These are phyloP conservation scores for Heterobasidion occidentale DNA, from an alignment of 1,284 basidiomycete genomes.

Conservation along the genomic window DNA sequence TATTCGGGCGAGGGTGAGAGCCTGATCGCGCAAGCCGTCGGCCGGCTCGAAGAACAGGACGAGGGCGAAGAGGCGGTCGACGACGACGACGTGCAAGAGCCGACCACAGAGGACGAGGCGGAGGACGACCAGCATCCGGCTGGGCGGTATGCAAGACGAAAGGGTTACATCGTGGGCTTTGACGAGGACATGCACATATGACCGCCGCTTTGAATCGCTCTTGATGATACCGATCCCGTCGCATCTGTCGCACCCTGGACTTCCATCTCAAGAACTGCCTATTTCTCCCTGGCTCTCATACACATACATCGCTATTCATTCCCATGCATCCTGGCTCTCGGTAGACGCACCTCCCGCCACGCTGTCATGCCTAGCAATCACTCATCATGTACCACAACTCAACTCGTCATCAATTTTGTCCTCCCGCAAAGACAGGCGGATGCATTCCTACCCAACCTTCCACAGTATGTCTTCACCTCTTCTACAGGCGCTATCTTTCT, in stretches of 20 bases:
- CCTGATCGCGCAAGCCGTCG: slow-evolving; percentile 34
- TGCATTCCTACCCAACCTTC: slow-evolving; percentile 3
- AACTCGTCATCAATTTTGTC: neutral
- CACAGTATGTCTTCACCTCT: neutral
- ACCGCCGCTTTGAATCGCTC: neutral
- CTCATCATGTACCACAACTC: neutral
- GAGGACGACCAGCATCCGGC: slow-evolving; percentile 49
- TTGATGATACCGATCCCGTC: neutral
- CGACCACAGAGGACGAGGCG: slow-evolving; percentile 59
- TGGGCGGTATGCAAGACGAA: slow-evolving; percentile 59
- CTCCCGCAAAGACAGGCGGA: neutral
- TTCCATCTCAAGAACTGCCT: neutral
- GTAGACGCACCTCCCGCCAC: neutral
- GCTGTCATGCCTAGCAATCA: neutral
- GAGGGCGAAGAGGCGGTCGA: slow-evolving; percentile 30
- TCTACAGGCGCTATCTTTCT: neutral
- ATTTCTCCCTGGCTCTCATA: neutral
- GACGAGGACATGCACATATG: slow-evolving; percentile 25
- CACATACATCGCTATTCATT: slow-evolving; percentile 2
- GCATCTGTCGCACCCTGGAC: neutral
- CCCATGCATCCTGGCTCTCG: neutral
- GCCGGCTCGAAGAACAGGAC: slow-evolving; percentile 33
- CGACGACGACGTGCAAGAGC: slow-evolving; percentile 38
- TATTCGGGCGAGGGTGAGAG: slow-evolving; percentile 77
- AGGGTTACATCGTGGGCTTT: slow-evolving; percentile 36